Conservation (phyloP, 208 protist species). For the Leishmania turanica region DNA sequence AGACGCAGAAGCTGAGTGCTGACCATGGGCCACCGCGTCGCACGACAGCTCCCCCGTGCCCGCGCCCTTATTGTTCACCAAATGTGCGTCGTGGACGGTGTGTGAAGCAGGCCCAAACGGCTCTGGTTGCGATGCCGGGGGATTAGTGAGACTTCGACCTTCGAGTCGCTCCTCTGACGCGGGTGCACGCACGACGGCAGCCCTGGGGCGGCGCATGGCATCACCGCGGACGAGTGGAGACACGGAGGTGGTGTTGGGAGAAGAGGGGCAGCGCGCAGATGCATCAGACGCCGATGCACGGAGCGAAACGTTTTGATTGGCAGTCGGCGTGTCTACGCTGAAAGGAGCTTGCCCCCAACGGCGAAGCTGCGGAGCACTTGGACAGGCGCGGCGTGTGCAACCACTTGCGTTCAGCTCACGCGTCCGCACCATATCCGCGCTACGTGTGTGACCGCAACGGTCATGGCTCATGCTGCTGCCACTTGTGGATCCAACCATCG, state of each 20-base stretch:
- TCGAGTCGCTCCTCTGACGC: not conserved
- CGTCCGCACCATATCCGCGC: not conserved
- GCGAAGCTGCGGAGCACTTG: conserved; percentile 15
- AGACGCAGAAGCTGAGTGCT: not conserved
- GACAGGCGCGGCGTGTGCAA: conserved; percentile 12
- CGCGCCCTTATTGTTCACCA: not conserved
- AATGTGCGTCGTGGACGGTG: not conserved
- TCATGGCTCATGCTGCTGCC: not conserved
- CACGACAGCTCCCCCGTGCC: not conserved
- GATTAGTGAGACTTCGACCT: not conserved
- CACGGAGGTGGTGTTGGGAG: not conserved
- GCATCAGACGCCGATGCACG: not conserved
- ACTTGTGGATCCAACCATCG: not conserved
- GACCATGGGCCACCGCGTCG: not conserved
- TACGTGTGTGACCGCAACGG: not conserved
- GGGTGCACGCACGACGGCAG: not conserved
- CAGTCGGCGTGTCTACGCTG: not conserved
- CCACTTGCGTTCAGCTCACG: not conserved
- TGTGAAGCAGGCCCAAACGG: not conserved
- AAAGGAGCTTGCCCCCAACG: not conserved
- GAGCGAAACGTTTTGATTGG: not conserved
- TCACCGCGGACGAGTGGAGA: not conserved
- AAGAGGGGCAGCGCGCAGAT: not conserved
- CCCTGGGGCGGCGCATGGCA: not conserved
- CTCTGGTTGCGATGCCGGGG: not conserved